Conservation (phyloP, 1,284 basidiomycete genomes). For the Stygiomarasmius scandens region DNA sequence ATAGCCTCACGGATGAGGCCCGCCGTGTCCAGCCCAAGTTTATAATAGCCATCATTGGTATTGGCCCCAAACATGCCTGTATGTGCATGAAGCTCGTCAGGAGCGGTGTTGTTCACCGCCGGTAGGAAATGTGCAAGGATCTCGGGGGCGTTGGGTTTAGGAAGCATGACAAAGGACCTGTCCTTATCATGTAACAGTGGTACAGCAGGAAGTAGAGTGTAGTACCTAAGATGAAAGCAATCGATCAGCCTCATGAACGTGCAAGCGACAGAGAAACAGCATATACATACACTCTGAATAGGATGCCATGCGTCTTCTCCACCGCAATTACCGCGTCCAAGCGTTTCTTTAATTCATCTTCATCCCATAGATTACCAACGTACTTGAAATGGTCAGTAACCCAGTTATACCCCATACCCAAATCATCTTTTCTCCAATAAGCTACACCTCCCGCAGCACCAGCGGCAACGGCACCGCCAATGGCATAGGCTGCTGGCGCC, state of each 20-base stretch:
- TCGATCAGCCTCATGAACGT: neutral
- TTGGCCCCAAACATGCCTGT: constrained; percentile 85
- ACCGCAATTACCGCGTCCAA: constrained; percentile 65
- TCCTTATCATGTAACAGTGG: constrained; percentile 52
- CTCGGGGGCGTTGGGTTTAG: constrained; percentile 37
- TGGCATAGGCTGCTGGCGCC: constrained; percentile 65
- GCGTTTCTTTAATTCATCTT: constrained; percentile 61
- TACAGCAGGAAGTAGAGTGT: constrained; percentile 70
- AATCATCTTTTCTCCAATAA: constrained; percentile 76
- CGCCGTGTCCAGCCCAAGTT: constrained; percentile 73
- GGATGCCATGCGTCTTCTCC: constrained; percentile 61
- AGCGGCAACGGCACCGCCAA: constrained; percentile 74
- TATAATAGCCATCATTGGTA: constrained; percentile 91
- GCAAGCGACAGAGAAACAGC: neutral
- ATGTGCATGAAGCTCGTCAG: constrained; percentile 87
- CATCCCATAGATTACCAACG: constrained; percentile 88
- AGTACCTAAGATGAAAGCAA: constrained; percentile 57
- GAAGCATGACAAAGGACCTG: constrained; percentile 80
- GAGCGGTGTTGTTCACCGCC: constrained; percentile 65
- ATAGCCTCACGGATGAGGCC: constrained; percentile 62
- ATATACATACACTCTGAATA: constrained; percentile 74
- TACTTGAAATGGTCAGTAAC: constrained; percentile 91
- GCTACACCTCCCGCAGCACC: constrained; percentile 86
- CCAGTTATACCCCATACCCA: constrained; percentile 75
- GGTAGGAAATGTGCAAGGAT: constrained; percentile 59